Evolutionary conservation across 306 rosid genomes (phyloP).

Genomic region (Albizia julibrissin): DNA sequence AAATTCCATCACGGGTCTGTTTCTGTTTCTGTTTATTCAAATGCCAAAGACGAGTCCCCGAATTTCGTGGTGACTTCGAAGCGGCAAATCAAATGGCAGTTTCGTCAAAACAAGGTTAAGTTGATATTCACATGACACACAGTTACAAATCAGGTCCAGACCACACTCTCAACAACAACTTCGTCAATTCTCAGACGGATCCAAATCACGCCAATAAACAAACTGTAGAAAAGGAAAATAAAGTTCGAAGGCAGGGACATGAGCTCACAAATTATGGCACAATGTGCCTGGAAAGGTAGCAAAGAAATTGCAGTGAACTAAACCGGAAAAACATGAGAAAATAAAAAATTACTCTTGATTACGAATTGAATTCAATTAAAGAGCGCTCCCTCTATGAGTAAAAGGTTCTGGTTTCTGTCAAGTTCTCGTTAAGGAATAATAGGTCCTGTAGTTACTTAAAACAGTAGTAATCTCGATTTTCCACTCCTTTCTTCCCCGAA

Average conservation of each 20-base stretch:
- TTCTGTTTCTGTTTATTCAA: constrained; percentile 55
- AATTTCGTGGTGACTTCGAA: not conserved
- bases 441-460: constrained; percentile 10
- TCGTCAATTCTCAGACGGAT: constrained; percentile 24
- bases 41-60: not conserved
- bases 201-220: not conserved
- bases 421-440: not conserved
- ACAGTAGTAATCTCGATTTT: constrained; percentile 21
- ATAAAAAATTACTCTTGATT: not conserved
- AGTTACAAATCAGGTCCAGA: constrained; percentile 18
- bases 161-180: constrained; percentile 37
- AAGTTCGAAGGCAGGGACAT: not conserved
- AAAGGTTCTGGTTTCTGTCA: not conserved
- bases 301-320: constrained; percentile 20
- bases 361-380: not conserved
- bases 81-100: constrained; percentile 7
- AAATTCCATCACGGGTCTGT: constrained; percentile 68
- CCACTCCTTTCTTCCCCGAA: constrained; percentile 12
- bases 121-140: constrained; percentile 29
- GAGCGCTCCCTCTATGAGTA: not conserved
- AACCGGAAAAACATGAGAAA: constrained; percentile 5
- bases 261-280: not conserved
- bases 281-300: constrained; percentile 26
- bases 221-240: not conserved
- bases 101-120: not conserved